These are phyloP conservation scores for Ceratocystis diversiconidia DNA, from an alignment of 2,329 filamentous ascomycete genomes.

Conservation along the genomic window DNA sequence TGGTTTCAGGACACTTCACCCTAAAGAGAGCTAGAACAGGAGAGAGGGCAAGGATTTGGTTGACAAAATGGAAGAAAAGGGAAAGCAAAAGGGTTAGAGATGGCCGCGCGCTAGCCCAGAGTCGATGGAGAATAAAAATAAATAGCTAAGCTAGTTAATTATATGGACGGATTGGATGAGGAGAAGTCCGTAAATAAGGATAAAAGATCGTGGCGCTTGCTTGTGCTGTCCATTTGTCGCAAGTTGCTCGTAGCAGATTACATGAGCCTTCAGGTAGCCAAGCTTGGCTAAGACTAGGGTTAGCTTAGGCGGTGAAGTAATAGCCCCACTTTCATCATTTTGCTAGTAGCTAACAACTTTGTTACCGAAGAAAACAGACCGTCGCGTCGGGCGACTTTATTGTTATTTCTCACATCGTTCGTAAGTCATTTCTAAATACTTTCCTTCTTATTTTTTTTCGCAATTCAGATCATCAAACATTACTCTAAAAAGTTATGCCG, in stretches of 20 bases:
- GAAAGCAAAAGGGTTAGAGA: neutral
- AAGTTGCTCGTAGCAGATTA: neutral
- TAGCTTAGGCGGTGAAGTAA: neutral
- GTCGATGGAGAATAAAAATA: neutral
- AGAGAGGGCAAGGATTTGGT: neutral
- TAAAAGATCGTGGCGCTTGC: neutral
- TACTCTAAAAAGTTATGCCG: no score
- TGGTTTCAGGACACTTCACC: slow-evolving; percentile 1
- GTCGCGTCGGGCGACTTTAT: no score
- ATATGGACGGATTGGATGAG: neutral
- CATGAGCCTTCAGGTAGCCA: neutral
- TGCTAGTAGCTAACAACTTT: no score
- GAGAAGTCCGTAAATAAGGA: neutral
- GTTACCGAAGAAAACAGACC: neutral
- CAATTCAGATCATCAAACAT: no score
- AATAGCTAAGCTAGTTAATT: neutral
- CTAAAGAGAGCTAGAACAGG: neutral
- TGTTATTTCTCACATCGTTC: no score
- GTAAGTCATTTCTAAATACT: no score
- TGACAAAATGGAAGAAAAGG: neutral
- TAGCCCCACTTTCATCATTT: neutral
- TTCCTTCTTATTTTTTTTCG: no score
- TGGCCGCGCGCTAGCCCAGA: neutral
- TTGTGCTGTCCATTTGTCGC: neutral
- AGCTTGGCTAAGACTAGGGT: neutral